Conservation (phyloP, 2,329 filamentous ascomycete species). For the Xylaria sp. region DNA sequence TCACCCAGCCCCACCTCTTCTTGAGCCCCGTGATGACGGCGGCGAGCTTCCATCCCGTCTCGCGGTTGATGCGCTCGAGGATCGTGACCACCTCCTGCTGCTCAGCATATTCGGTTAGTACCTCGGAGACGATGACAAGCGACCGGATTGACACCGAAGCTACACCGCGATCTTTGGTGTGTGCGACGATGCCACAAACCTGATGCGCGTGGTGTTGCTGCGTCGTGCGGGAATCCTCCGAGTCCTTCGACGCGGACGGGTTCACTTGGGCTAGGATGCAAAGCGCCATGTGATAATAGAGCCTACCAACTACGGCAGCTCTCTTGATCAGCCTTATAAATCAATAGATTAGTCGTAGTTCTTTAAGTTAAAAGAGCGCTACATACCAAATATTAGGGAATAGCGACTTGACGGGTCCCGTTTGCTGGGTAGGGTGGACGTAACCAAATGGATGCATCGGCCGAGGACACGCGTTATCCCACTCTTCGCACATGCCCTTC, state of each 20-base stretch:
- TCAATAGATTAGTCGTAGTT: neutral
- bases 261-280: slow-evolving; percentile 84
- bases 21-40: slow-evolving; percentile 79
- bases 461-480: slow-evolving; percentile 81
- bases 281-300: slow-evolving; percentile 91
- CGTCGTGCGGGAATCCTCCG: slow-evolving; percentile 74
- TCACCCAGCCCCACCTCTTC: slow-evolving; percentile 80
- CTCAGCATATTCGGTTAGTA: slow-evolving; percentile 74
- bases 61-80: slow-evolving; percentile 77
- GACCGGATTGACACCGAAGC: slow-evolving; percentile 82
- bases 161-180: slow-evolving; percentile 83
- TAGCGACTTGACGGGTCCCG: slow-evolving; percentile 64
- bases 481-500: slow-evolving; percentile 84
- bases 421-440: slow-evolving; percentile 73
- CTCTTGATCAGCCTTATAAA: slow-evolving; percentile 81
- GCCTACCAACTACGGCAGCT: slow-evolving; percentile 80
- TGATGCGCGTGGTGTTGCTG: slow-evolving; percentile 81
- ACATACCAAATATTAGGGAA: slow-evolving; percentile 89
- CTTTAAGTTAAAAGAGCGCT: neutral
- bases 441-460: slow-evolving; percentile 91
- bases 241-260: slow-evolving; percentile 70
- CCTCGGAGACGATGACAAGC: slow-evolving; percentile 80
- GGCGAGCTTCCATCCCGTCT: slow-evolving; percentile 82
- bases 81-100: slow-evolving; percentile 85
- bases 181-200: slow-evolving; percentile 89